phyloP scores from a whole-genome alignment of 148 eudicot species.

The Nepenthes mirabilis region DNA sequence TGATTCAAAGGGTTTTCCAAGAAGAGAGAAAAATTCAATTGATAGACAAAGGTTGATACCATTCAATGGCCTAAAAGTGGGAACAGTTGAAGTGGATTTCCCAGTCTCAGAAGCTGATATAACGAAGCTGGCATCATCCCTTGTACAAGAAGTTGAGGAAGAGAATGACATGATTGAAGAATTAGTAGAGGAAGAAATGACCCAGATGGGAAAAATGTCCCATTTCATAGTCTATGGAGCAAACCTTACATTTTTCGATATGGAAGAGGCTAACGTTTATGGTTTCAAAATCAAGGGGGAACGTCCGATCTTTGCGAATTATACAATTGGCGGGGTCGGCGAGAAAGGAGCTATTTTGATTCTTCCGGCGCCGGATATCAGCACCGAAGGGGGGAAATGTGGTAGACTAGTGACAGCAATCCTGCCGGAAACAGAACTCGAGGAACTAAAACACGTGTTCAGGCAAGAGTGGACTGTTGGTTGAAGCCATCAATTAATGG shows the following conservation, averaged over 20 bases:
- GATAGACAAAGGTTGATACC: slow-evolving; percentile 10
- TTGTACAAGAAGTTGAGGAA: slow-evolving; percentile 20
- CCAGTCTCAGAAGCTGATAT: slow-evolving; percentile 11
- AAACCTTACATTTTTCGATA: slow-evolving; percentile 52
- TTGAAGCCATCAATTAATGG: background rate
- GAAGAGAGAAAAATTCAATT: background rate
- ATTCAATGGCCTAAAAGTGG: slow-evolving; percentile 27
- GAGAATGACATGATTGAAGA: slow-evolving; percentile 29
- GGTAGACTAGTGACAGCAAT: slow-evolving; percentile 21
- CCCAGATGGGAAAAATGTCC: background rate
- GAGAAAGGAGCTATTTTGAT: slow-evolving; percentile 51
- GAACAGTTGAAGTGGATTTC: slow-evolving; percentile 17
- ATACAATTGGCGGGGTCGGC: slow-evolving; percentile 33
- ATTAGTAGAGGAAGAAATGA: slow-evolving; percentile 14
- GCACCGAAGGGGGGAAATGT: background rate
- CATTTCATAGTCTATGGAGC: slow-evolving; percentile 61
- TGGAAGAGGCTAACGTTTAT: slow-evolving; percentile 37
- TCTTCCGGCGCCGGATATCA: slow-evolving; percentile 18
- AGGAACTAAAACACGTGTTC: slow-evolving; percentile 30
- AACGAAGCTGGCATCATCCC: slow-evolving; percentile 16
- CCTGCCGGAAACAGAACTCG: slow-evolving; percentile 36
- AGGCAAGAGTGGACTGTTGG: slow-evolving; percentile 20
- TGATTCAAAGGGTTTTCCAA: background rate
- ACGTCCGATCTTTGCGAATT: slow-evolving; percentile 29
- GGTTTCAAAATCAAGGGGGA: slow-evolving; percentile 32